These are phyloP conservation scores for Chlorencoelia australis DNA, from an alignment of 2,329 filamentous ascomycete species.

Conservation along the genomic window DNA sequence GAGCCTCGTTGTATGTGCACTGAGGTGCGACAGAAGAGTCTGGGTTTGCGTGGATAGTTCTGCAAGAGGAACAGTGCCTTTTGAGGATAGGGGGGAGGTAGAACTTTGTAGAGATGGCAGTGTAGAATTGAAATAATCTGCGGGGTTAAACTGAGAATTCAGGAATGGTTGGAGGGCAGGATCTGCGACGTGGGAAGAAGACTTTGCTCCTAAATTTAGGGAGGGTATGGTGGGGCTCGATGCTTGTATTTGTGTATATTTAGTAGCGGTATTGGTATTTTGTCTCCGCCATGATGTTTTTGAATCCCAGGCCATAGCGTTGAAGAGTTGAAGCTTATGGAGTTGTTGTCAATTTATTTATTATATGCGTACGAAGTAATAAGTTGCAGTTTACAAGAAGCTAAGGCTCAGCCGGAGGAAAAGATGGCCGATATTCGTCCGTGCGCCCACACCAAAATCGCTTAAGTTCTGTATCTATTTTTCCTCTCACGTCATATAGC, in stretches of 20 bases:
- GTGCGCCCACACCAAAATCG: no score
- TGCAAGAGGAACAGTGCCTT: conserved; percentile 46
- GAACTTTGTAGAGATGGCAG: conserved; percentile 54
- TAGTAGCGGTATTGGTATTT: conserved; percentile 19
- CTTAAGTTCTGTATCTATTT: no score
- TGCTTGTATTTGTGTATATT: conserved; percentile 8
- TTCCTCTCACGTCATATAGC: no score
- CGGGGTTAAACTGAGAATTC: conserved; percentile 67
- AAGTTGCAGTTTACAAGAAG: no score
- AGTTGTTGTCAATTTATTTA: no score
- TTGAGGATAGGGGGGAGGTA: conserved; percentile 17
- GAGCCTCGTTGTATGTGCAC: conserved; percentile 75
- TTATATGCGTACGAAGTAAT: no score
- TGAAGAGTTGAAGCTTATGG: no score
- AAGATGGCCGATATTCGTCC: no score
- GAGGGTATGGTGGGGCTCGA: background rate
- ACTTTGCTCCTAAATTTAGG: conserved; percentile 26
- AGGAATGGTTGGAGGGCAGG: conserved; percentile 67
- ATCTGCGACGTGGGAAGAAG: conserved; percentile 59
- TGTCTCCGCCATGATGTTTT: conserved; percentile 19
- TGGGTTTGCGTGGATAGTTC: conserved; percentile 76
- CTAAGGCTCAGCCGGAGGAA: no score
- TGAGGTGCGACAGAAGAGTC: conserved; percentile 75
- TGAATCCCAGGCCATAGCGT: conserved; percentile 25
- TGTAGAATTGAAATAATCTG: conserved; percentile 72